phyloP scores from a whole-genome alignment of 805 yeast species.

The Wickerhamiella allomyrinae region DNA sequence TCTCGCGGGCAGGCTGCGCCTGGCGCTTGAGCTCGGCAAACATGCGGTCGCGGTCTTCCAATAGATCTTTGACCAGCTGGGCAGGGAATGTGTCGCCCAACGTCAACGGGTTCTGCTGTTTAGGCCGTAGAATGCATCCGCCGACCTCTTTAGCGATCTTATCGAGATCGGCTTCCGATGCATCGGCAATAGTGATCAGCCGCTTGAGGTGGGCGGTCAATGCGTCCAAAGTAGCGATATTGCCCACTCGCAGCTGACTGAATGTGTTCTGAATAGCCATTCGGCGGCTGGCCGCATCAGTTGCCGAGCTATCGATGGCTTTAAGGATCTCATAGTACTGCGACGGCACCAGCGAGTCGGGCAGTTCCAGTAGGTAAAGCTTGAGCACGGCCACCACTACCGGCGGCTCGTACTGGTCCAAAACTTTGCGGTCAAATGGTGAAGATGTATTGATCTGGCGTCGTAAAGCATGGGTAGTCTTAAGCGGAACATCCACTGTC shows the following conservation, averaged over 20 bases:
- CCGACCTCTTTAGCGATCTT: conserved; percentile 53
- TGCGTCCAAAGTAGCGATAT: conserved; percentile 68
- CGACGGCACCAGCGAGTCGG: conserved; percentile 57
- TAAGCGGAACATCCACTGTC: conserved; percentile 50
- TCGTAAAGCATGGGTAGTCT: conserved; percentile 48
- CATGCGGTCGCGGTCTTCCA: conserved; percentile 44
- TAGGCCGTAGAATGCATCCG: conserved; percentile 43
- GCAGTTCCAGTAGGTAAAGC: conserved; percentile 63
- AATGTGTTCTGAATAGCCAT: conserved; percentile 53
- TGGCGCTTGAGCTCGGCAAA: conserved; percentile 44
- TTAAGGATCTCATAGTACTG: conserved; percentile 53
- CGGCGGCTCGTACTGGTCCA: conserved; percentile 33
- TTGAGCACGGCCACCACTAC: conserved; percentile 55
- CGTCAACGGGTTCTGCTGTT: conserved; percentile 31
- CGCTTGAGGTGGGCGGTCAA: conserved; percentile 62
- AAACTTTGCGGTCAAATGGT: conserved; percentile 18
- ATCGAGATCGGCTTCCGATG: conserved; percentile 21
- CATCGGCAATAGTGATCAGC: conserved; percentile 37
- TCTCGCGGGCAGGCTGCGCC: conserved; percentile 6
- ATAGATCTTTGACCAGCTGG: conserved; percentile 46
- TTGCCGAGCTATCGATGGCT: conserved; percentile 37
- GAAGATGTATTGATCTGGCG: conserved; percentile 25
- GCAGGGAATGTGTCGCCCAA: conserved; percentile 45
- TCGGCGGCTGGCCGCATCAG: conserved; percentile 31
- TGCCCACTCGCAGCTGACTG: conserved; percentile 51